A percentile compares a stretch with the other conserved stretches of the same genome.
Evolutionary conservation across 139 green algal genomes (phyloP).

Genomic region (Volvox africanus): DNA sequence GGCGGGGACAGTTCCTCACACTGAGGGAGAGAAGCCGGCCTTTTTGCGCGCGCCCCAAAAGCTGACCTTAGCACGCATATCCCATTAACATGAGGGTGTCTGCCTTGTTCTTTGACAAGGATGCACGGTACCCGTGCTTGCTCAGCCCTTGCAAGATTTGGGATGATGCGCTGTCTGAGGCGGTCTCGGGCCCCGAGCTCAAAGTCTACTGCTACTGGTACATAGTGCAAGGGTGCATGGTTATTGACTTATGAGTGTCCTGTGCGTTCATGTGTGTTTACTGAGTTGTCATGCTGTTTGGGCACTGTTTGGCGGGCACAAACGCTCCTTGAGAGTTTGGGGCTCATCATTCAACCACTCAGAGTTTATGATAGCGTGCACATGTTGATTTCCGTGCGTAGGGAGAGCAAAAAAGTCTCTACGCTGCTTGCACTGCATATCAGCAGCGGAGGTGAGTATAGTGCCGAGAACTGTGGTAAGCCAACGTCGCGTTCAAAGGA

Average conservation of each 20-base stretch:
- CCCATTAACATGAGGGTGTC: constrained; percentile 22
- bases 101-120: constrained; percentile 53
- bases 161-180: constrained; percentile 33
- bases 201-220: constrained; percentile 54
- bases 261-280: not conserved
- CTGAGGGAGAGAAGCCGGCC: constrained; percentile 16
- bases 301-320: not conserved
- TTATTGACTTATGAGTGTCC: not conserved
- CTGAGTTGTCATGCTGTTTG: constrained; percentile 1
- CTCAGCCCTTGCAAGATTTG: constrained; percentile 32
- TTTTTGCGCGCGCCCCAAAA: constrained; percentile 5
- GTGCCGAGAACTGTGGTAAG: not conserved
- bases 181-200: constrained; percentile 41
- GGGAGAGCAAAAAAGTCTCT: constrained; percentile 45
- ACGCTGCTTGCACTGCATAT: constrained; percentile 41
- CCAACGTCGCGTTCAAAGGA: not conserved
- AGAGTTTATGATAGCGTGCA: not conserved
- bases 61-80: constrained; percentile 12
- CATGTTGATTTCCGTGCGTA: constrained; percentile 6
- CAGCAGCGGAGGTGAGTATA: constrained; percentile 49
- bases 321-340: not conserved
- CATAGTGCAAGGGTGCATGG: constrained; percentile 9
- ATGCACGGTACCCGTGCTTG: constrained; percentile 42
- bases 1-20: not conserved
- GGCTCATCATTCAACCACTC: not conserved